Conservation (phyloP, 2,329 filamentous ascomycete genomes). For the Mycosphaerella arachidis region DNA sequence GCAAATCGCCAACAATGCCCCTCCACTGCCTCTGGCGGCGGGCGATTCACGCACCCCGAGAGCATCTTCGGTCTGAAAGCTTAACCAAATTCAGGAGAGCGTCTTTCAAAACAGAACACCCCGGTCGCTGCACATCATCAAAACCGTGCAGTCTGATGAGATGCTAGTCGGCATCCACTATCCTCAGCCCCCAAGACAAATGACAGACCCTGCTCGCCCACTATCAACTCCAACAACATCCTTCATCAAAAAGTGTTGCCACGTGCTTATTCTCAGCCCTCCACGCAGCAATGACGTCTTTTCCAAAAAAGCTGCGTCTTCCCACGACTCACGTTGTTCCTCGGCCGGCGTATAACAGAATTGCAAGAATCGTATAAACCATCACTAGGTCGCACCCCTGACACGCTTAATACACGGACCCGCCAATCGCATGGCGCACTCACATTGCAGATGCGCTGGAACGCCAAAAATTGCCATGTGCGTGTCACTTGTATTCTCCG, state of each 20-base stretch:
- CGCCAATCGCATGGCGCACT: conserved; percentile 8
- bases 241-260: not conserved
- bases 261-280: no score
- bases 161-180: not conserved
- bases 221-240: not conserved
- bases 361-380: not conserved
- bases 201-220: not conserved
- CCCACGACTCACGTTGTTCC: not conserved
- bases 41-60: not conserved
- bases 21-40: no score
- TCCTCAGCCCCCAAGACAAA: not conserved
- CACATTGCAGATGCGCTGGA: not conserved
- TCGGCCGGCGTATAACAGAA: not conserved
- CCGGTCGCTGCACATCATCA: not conserved
- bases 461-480: not conserved
- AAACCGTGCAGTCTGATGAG: not conserved
- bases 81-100: not conserved
- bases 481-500: not conserved
- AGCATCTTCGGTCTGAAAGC: not conserved
- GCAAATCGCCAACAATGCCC: no score
- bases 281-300: not conserved
- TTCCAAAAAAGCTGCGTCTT: not conserved
- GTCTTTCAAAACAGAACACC: not conserved
- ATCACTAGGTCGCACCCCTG: not conserved
- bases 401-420: not conserved